These are phyloP conservation scores for Prunus mume DNA, from an alignment of 306 rosid species.

Conservation along the genomic window DNA sequence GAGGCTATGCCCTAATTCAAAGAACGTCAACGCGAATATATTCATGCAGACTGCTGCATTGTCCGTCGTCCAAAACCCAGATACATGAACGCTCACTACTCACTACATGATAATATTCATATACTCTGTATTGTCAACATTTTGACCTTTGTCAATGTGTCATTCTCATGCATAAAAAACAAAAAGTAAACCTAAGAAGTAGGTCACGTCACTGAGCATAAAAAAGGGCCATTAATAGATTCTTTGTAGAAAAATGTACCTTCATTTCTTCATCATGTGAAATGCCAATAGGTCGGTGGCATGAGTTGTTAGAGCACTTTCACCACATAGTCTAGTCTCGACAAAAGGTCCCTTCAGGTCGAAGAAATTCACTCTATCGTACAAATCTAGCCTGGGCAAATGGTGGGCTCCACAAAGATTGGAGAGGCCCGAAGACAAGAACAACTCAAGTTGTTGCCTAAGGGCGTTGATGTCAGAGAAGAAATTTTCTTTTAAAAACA, in stretches of 20 bases:
- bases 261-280: neutral
- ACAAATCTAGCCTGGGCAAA: too few relatives aligned
- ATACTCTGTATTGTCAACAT: neutral
- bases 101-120: neutral
- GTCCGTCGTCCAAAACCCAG: neutral
- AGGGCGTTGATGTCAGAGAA: too few relatives aligned
- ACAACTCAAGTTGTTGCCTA: too few relatives aligned
- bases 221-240: neutral
- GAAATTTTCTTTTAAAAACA: rapidly evolving
- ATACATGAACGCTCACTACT: constrained; percentile 27
- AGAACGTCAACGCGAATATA: constrained; percentile 18
- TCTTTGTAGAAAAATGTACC: neutral
- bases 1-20: constrained; percentile 4
- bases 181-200: neutral
- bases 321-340: too few relatives aligned
- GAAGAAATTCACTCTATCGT: too few relatives aligned
- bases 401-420: too few relatives aligned
- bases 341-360: too few relatives aligned
- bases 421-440: too few relatives aligned
- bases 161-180: neutral
- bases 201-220: neutral
- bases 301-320: too few relatives aligned
- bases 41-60: neutral
- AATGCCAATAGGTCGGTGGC: neutral
- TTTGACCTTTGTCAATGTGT: neutral